Evolutionary conservation across 2,329 filamentous ascomycete genomes (phyloP).

Genomic region (Boeremia lycopersici): DNA sequence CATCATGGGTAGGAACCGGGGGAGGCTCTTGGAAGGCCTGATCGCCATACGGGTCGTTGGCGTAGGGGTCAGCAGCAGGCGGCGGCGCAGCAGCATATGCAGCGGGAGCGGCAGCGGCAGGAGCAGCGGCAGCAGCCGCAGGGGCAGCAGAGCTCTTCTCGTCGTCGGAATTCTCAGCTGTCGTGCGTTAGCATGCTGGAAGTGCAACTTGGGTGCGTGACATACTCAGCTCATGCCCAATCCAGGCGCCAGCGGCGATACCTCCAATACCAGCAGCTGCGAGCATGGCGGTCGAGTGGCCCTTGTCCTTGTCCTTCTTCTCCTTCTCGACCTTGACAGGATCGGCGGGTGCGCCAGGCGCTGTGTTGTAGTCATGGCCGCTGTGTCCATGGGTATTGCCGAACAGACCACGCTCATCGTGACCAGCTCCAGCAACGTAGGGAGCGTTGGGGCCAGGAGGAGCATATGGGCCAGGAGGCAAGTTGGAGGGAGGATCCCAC

Average conservation of each 20-base stretch:
- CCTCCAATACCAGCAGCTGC: conserved; percentile 64
- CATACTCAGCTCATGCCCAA: conserved; percentile 63
- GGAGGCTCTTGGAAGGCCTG: conserved; percentile 35
- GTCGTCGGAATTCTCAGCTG: conserved; percentile 44
- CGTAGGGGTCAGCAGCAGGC: conserved; percentile 16
- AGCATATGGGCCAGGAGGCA: conserved; percentile 42
- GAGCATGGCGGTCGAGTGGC: conserved; percentile 55
- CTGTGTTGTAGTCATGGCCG: conserved; percentile 34
- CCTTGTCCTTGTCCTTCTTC: conserved; percentile 52
- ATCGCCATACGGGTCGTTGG: conserved; percentile 23
- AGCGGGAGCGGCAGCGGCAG: conserved; percentile 20
- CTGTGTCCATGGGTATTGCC: conserved; percentile 36
- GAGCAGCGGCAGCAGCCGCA: conserved; percentile 11
- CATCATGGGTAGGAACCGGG: conserved; percentile 50
- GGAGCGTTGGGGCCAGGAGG: conserved; percentile 38
- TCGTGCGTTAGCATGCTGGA: conserved; percentile 16
- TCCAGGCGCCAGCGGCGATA: conserved; percentile 63
- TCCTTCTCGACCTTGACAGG: conserved; percentile 40
- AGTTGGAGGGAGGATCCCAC: conserved; percentile 63
- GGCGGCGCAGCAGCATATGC: conserved; percentile 11
- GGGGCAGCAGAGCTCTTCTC: conserved; percentile 22
- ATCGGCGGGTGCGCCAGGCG: conserved; percentile 30
- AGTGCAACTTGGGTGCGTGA: background rate
- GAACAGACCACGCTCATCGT: conserved; percentile 38
- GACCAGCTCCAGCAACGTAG: conserved; percentile 26